Conservation (phyloP, 2,329 filamentous ascomycete genomes). For the Trichoderma koningiopsis region DNA sequence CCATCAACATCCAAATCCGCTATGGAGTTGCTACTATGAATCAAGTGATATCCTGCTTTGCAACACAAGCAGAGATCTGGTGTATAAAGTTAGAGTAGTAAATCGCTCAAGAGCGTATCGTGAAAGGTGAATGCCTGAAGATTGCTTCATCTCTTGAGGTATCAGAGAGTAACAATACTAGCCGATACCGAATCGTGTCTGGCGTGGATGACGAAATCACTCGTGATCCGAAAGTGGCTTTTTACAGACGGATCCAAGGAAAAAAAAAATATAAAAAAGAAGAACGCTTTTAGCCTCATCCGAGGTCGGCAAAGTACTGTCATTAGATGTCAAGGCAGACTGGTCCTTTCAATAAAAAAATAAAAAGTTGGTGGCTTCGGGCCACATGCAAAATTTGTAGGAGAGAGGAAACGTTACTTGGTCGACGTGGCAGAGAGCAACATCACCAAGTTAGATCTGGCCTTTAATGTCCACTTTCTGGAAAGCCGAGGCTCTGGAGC, state of each 20-base stretch:
- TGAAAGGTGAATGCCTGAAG: neutral
- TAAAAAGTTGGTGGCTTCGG: neutral
- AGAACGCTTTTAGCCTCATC: constrained; percentile 6
- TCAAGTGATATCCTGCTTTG: constrained; percentile 11
- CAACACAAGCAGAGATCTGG: constrained; percentile 18
- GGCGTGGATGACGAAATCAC: neutral
- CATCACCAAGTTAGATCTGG: constrained; percentile 68
- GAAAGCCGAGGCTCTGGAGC: constrained; percentile 72
- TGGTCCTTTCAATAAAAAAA: neutral
- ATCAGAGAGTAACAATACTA: neutral
- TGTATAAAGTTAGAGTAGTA: constrained; percentile 19
- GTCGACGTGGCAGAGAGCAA: constrained; percentile 22
- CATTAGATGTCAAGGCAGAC: constrained; percentile 10
- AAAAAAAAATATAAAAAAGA: constrained; percentile 8
- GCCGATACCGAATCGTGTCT: neutral
- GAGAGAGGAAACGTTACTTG: neutral
- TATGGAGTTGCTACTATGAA: constrained; percentile 9
- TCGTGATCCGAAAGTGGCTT: neutral
- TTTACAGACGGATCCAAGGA: constrained; percentile 3
- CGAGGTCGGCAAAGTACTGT: neutral
- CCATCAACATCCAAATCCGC: constrained; percentile 8
- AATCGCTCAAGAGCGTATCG: constrained; percentile 7
- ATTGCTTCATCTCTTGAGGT: neutral
- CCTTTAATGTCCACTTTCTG: constrained; percentile 94
- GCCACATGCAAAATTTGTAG: neutral